Percentiles rank a stretch among this genome's conserved stretches.
Evolutionary conservation across 768 basidiomycete species (phyloP).

Genomic region (Terana coerulea): DNA sequence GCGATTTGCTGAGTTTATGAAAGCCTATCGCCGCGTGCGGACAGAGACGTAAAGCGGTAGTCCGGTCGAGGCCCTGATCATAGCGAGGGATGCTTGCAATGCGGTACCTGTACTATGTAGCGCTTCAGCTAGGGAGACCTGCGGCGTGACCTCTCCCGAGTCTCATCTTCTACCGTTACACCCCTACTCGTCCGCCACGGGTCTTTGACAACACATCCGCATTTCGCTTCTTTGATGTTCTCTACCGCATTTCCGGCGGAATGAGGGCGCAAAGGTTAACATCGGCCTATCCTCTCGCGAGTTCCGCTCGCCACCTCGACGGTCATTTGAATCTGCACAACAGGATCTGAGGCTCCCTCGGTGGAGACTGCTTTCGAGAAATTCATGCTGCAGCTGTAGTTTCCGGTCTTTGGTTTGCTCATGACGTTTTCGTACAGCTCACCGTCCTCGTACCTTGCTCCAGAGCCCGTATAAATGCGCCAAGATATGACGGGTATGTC

Average conservation of each 20-base stretch:
- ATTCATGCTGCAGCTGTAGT: not conserved
- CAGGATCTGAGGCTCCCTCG: constrained; percentile 6
- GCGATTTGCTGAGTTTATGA: constrained; percentile 6
- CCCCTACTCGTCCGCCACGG: constrained; percentile 3
- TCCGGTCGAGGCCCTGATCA: constrained; percentile 4
- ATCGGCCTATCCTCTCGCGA: constrained; percentile 17
- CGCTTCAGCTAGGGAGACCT: not conserved
- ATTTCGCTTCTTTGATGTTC: constrained; percentile 18
- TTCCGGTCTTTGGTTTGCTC: not conserved
- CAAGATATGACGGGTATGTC: not conserved
- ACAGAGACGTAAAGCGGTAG: constrained; percentile 1
- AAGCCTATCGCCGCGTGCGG: constrained; percentile 14
- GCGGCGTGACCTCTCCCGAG: constrained; percentile 11
- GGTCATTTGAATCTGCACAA: constrained; percentile 14
- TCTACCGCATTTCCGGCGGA: constrained; percentile 16
- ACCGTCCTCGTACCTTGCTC: not conserved
- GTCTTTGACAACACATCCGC: constrained; percentile 5
- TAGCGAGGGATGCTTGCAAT: not conserved
- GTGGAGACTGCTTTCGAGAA: constrained; percentile 15
- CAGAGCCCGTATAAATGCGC: constrained; percentile 13
- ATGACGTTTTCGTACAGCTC: constrained; percentile 12
- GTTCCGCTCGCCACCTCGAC: constrained; percentile 10
- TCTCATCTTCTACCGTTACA: not conserved
- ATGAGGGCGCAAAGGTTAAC: constrained; percentile 28
- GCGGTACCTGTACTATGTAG: constrained; percentile 3